Evolutionary conservation across 768 basidiomycete species (phyloP), one percentile per base, ranked within the genome.

Genomic region (Lyophyllum semitale): DNA sequence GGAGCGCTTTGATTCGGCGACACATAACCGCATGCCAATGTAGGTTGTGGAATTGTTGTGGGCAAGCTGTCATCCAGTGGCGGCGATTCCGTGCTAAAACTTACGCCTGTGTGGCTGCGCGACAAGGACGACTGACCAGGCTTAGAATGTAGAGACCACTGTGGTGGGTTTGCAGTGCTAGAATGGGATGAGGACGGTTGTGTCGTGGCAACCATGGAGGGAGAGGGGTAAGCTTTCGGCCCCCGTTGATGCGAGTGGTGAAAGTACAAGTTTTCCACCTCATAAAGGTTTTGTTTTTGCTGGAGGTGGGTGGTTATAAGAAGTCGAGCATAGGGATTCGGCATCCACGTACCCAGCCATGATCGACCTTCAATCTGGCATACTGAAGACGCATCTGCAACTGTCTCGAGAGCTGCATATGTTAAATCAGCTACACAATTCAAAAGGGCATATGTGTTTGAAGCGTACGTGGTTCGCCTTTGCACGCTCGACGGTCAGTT

Each of bases 181-280:
- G 46, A 13, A 59, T 61, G 13, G 57, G 63, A 35, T 68, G 73
- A 26, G 44, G 44, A 44, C 15, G 44, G 65, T 66, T 18, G 26
- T 26, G 25, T 27, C 5, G 66, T 69, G n/a, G 61, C 56, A 23
- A 65, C 54, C 23, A 68, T 53, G 17, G 66, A 51, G 25, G 65
- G 54, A 25, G 62, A 58, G 41, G 69, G 61, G 48, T 66, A 67
- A n/a, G 68, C 63, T 37, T 70, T 69, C 22, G 70, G 62, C 27
- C 72, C 71, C 53, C 77, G 77, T 25, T 75, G 69, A 48, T 87
- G 84, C 0, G 87, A 86, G 64, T 87, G 85, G 46, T 84, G 85
- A 63, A 91, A 91, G 73, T 90, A 91, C 8, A 91, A 75, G 63
- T 91, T 91, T 68, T 91, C 89, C 5, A 91, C 89, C 71, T 91